Evolutionary conservation across 2,329 filamentous ascomycete species (phyloP), one percentile per base, ranked within the genome.

Genomic region (Neurospora sp.): DNA sequence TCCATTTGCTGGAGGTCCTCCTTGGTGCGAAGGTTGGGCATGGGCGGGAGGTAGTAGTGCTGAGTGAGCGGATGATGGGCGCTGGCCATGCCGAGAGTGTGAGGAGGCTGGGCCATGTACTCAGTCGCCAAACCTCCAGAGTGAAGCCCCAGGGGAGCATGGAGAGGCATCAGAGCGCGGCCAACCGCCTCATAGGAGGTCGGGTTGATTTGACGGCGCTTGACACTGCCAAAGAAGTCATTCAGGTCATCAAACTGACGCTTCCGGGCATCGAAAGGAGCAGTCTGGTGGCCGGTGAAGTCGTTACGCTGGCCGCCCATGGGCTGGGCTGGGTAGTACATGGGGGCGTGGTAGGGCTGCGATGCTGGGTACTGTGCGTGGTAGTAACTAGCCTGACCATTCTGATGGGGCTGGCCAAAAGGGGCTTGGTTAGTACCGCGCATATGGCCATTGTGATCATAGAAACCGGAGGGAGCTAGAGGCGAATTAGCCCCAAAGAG

Each of bases 1-100:
- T 98, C 96, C 77, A 98, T 94, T 79, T 97, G 93, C 79, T 97
- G 84, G 62, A 99, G 85, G 79, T 99, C 96, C 79, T 89, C 93
- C 86, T 98, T 97, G 67, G 94, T 97, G 77, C 95, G 90, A 70
- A 96, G 86, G 76, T 93, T 96, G 67, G 90, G 89, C 84, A 97
- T 93, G 10, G 93, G 89, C 69, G 96, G 93, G 71, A 97, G 85
- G 73, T 93, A 93, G 82, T 97, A 97, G 77, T 94, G 92, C 79
- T 93, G 89, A 52, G 90, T 86, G 74, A 91, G 85, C 43, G 89
- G 85, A 70, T 87, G 80, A 74, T 85, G 81, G 73, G 83, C 83
- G 70, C 80, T 81, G 70, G 81, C 88, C 71, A 87, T 84, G 66
- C 87, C 83, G 67, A 86, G 83, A 43, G 84, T 82, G 70, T 76